These are phyloP conservation scores for Lichtheimia ornata DNA, from an alignment of 371 early-diverging fungal species.

Conservation along the genomic window DNA sequence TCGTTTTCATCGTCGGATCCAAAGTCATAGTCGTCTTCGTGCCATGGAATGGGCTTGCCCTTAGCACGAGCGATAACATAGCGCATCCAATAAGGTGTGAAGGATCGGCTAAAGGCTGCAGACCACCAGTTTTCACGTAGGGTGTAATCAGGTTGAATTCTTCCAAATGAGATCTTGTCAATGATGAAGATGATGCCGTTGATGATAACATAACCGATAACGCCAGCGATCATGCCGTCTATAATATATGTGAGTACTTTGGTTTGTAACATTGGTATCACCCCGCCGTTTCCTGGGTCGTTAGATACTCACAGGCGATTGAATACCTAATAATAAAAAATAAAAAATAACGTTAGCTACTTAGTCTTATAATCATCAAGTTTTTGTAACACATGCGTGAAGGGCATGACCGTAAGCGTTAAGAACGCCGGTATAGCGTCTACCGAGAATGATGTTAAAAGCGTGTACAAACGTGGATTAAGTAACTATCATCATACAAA, in stretches of 20 bases:
- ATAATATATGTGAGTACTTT: too few relatives aligned
- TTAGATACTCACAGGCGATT: too few relatives aligned
- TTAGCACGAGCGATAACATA: conserved; percentile 28
- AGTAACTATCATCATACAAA: too few relatives aligned
- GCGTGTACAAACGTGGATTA: too few relatives aligned
- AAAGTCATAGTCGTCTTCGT: conserved; percentile 33
- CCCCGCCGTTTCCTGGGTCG: too few relatives aligned
- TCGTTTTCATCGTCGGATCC: conserved; percentile 19
- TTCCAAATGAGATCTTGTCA: conserved; percentile 50
- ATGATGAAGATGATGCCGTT: conserved; percentile 54
- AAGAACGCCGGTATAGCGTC: conserved; percentile 80
- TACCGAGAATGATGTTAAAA: too few relatives aligned
- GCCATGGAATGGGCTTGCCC: conserved; percentile 33
- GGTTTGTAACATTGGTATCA: too few relatives aligned
- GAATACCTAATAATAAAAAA: too few relatives aligned
- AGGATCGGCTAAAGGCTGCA: conserved; percentile 35
- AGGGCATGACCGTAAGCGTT: conserved; percentile 79
- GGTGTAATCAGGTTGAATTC: conserved; percentile 51
- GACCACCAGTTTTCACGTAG: conserved; percentile 55
- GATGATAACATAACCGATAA: conserved; percentile 61
- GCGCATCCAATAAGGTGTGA: conserved; percentile 43
- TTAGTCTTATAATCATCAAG: too few relatives aligned
- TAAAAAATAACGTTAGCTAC: too few relatives aligned
- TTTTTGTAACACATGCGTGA: too few relatives aligned
- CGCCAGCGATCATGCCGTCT: conserved; percentile 68